Percentiles rank a stretch among this genome's conserved stretches.
These are phyloP conservation scores for Lactifluus echinatus DNA, from an alignment of 768 basidiomycete genomes.

Conservation along the genomic window DNA sequence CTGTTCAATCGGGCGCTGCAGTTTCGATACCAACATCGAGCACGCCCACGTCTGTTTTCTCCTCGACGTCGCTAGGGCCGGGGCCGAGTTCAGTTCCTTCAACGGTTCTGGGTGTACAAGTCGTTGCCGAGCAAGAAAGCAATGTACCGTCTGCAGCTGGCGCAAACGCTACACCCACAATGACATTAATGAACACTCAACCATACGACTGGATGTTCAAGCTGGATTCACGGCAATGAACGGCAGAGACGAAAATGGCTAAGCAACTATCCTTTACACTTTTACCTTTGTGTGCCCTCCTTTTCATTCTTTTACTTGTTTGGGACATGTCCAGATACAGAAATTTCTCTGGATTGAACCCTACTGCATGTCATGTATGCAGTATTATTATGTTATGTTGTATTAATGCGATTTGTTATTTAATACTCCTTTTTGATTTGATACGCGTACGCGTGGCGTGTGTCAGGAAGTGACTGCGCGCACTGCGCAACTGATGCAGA, in stretches of 20 bases:
- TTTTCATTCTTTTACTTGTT: background rate
- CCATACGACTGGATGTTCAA: conserved; percentile 22
- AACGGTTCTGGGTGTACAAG: conserved; percentile 6
- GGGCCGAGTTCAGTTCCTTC: background rate
- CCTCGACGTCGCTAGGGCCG: background rate
- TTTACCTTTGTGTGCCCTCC: conserved; percentile 7
- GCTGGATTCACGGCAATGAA: background rate
- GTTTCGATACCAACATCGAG: background rate
- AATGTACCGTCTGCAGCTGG: background rate
- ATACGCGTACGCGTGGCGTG: background rate
- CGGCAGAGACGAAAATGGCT: background rate
- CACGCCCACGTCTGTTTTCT: background rate
- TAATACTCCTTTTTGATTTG: background rate
- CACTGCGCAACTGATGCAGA: background rate
- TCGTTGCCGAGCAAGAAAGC: conserved; percentile 5
- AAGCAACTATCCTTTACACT: background rate
- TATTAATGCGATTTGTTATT: background rate
- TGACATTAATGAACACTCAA: conserved; percentile 17
- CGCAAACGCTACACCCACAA: background rate
- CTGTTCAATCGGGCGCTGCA: background rate
- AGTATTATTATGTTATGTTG: background rate
- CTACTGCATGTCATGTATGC: conserved; percentile 15
- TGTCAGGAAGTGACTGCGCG: no score
- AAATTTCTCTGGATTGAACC: background rate
- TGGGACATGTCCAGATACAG: background rate